phyloP scores from a whole-genome alignment of 768 basidiomycete species.

The Kwoniella europaea region DNA sequence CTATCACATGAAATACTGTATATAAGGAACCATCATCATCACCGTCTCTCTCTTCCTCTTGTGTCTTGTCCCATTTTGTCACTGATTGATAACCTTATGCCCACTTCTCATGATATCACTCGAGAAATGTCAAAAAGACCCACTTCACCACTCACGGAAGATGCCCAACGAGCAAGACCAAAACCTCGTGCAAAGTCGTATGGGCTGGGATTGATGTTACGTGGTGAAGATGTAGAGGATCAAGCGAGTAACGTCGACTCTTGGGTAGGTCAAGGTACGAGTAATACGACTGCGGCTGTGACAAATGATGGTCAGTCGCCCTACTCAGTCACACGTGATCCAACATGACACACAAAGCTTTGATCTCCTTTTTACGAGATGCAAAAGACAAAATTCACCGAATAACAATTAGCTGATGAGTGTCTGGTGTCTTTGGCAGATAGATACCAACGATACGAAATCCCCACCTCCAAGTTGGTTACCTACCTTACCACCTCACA shows the following conservation, averaged over 20 bases:
- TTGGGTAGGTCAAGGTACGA: neutral
- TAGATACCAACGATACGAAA: neutral
- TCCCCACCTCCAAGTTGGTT: slow-evolving; percentile 8
- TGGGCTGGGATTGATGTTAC: neutral
- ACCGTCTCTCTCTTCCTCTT: neutral
- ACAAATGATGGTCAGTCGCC: neutral
- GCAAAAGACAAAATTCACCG: neutral
- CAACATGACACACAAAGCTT: neutral
- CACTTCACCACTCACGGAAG: neutral
- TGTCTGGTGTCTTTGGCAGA: neutral
- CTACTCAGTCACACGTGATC: neutral
- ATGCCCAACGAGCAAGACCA: neutral
- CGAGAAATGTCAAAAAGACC: slow-evolving; percentile 4
- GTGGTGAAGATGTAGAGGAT: neutral
- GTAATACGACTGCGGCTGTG: neutral
- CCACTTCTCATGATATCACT: neutral
- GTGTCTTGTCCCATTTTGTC: neutral
- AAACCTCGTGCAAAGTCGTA: neutral
- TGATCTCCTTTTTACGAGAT: neutral
- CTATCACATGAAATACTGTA: too few species aligned
- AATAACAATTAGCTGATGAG: neutral
- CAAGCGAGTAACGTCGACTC: neutral
- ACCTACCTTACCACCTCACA: slow-evolving; percentile 1
- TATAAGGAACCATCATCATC: neutral
- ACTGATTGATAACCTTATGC: neutral